These are phyloP conservation scores for Anisodus acutangulus DNA, from an alignment of 257 asterid genomes.

Conservation along the genomic window DNA sequence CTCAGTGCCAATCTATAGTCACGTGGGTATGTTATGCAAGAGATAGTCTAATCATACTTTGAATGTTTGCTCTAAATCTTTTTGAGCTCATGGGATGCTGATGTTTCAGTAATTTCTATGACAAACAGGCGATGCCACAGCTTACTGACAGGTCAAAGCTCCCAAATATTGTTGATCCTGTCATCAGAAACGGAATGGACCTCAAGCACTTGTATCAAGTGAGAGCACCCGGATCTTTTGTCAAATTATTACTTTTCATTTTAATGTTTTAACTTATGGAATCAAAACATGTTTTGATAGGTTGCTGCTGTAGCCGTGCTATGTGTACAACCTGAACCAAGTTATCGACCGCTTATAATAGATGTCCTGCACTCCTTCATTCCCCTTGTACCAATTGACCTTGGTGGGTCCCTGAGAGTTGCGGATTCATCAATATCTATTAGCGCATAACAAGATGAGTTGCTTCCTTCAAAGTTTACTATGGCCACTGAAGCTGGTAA, in stretches of 20 bases:
- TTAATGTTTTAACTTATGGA: slow-evolving; percentile 2
- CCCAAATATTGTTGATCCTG: slow-evolving; percentile 78
- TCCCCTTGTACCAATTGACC: slow-evolving; percentile 91
- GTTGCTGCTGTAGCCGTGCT: slow-evolving; percentile 98
- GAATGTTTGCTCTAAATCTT: not conserved
- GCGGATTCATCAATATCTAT: slow-evolving; percentile 48
- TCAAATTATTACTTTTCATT: slow-evolving; percentile 13
- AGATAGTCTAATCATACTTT: not conserved
- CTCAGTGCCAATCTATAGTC: slow-evolving; percentile 81
- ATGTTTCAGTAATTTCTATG: slow-evolving; percentile 24
- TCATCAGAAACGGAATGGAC: slow-evolving; percentile 79
- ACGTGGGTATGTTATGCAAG: slow-evolving; percentile 64
- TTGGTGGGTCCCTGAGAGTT: slow-evolving; percentile 78
- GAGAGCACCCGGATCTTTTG: slow-evolving; percentile 18
- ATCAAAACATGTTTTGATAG: slow-evolving; percentile 40
- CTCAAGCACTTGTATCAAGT: slow-evolving; percentile 95
- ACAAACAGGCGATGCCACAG: slow-evolving; percentile 91
- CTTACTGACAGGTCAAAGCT: slow-evolving; percentile 90
- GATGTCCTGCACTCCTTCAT: slow-evolving; percentile 94
- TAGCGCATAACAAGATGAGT: slow-evolving; percentile 36
- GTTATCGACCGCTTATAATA: slow-evolving; percentile 89
- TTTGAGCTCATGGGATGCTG: slow-evolving; percentile 17
- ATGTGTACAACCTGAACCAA: slow-evolving; percentile 95
- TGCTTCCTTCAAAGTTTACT: not conserved
- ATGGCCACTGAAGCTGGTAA: slow-evolving; percentile 22